phyloP scores from a whole-genome alignment of 208 protist species.

The Porcisia deanei region DNA sequence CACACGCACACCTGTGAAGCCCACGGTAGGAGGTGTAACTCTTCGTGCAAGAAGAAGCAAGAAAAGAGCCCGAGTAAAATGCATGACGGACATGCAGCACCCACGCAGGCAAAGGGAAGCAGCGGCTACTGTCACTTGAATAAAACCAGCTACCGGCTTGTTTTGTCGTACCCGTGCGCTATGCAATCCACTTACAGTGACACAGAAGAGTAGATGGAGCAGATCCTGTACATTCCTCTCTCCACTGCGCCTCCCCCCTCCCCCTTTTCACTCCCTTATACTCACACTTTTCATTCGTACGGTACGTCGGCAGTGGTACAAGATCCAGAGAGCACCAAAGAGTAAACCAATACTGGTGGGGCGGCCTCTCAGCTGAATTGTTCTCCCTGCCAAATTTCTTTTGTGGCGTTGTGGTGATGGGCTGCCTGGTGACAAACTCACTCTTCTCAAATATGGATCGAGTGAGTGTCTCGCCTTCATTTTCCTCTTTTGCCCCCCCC shows the following conservation, averaged over 20 bases:
- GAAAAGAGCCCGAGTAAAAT: not conserved
- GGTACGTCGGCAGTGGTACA: not conserved
- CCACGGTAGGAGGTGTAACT: too few species aligned
- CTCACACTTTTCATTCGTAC: not conserved
- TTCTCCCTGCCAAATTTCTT: too few species aligned
- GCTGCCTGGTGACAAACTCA: too few species aligned
- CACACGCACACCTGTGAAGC: not conserved
- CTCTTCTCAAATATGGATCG: too few species aligned
- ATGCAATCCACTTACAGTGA: not conserved
- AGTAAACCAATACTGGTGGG: too few species aligned
- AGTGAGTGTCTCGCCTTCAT: not conserved
- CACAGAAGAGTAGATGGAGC: not conserved
- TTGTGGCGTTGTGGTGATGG: too few species aligned
- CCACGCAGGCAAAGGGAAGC: not conserved
- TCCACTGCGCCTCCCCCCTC: not conserved
- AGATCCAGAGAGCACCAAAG: too few species aligned
- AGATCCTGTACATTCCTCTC: not conserved
- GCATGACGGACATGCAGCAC: not conserved
- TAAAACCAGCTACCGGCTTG: not conserved
- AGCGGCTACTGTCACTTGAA: not conserved
- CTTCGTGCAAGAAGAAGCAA: not conserved
- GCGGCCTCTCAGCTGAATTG: too few species aligned
- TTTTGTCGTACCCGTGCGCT: not conserved
- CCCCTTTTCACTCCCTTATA: not conserved
- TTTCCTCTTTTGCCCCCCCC: not conserved